These are phyloP conservation scores for Aspergillus ruber DNA, from an alignment of 2,329 filamentous ascomycete genomes.

Conservation along the genomic window DNA sequence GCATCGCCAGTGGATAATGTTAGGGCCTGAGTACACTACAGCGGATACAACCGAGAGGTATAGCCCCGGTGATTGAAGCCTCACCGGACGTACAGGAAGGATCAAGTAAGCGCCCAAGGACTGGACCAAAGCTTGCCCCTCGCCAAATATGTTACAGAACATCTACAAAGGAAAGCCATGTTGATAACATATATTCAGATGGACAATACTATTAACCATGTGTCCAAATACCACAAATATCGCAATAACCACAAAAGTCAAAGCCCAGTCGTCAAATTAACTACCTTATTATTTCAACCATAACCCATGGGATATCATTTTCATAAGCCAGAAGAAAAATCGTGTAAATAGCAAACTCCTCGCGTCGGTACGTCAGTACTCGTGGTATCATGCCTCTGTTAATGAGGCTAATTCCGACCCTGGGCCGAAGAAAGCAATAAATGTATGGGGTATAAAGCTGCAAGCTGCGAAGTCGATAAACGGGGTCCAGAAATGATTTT, in stretches of 20 bases:
- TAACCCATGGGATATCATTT: constrained; percentile 9
- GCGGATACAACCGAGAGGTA: no score
- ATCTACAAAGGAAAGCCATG: neutral
- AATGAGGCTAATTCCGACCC: constrained; percentile 1
- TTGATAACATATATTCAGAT: neutral
- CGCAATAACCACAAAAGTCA: neutral
- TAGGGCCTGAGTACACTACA: no score
- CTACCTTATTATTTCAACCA: constrained; percentile 12
- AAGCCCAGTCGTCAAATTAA: neutral
- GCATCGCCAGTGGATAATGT: no score
- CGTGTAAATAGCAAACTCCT: constrained; percentile 1
- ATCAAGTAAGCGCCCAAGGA: no score
- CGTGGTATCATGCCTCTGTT: constrained; percentile 7
- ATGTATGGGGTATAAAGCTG: constrained; percentile 19
- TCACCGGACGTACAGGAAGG: no score
- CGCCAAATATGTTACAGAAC: no score
- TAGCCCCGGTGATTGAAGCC: no score
- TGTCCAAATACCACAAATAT: neutral
- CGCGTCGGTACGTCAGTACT: constrained; percentile 5
- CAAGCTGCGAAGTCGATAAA: constrained; percentile 6
- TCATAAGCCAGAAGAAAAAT: constrained; percentile 9
- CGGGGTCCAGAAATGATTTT: neutral
- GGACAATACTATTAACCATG: neutral
- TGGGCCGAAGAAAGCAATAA: constrained; percentile 10
- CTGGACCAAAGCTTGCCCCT: no score